Evolutionary conservation across 176 grass and related monocot species (phyloP), one percentile per base, ranked within the genome.

Genomic region (Phyllostachys edulis): DNA sequence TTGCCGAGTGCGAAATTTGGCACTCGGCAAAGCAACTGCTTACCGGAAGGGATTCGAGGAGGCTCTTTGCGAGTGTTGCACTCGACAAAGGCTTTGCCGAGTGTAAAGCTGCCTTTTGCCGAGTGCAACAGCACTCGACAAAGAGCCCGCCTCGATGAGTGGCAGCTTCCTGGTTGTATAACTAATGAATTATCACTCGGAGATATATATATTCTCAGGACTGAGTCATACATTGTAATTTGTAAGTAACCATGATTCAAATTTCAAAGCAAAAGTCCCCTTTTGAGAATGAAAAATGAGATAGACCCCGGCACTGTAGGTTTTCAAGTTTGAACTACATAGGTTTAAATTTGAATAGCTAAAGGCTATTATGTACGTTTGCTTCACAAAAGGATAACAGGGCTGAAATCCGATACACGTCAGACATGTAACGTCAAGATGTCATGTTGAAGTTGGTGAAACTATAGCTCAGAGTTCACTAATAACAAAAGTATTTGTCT

Each of bases 91-190:
- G n/a, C n/a, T n/a, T n/a, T n/a, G n/a, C n/a, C n/a, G n/a, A n/a
- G n/a, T n/a, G n/a, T n/a, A n/a, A n/a, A n/a, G n/a, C n/a, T n/a
- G n/a, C n/a, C n/a, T n/a, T n/a, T n/a, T n/a, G n/a, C n/a, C n/a
- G n/a, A n/a, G n/a, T n/a, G n/a, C n/a, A n/a, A n/a, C n/a, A n/a
- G n/a, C n/a, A n/a, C n/a, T n/a, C n/a, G n/a, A n/a, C n/a, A n/a
- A n/a, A n/a, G n/a, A n/a, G n/a, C n/a, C n/a, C n/a, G n/a, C n/a
- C n/a, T n/a, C n/a, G n/a, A n/a, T n/a, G n/a, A n/a, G n/a, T n/a
- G n/a, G n/a, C 78, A 59, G 42, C 77, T 84, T 69, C 88, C 96
- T 95, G 68, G 42, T 85, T 69, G 72, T 66, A 84, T 39, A 36
- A 61, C 38, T 57, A 79, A 82, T 3, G 6, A 64, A 84, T 79